These are phyloP conservation scores for Penicillium sp. DNA, from an alignment of 2,329 filamentous ascomycete species.

Conservation along the genomic window DNA sequence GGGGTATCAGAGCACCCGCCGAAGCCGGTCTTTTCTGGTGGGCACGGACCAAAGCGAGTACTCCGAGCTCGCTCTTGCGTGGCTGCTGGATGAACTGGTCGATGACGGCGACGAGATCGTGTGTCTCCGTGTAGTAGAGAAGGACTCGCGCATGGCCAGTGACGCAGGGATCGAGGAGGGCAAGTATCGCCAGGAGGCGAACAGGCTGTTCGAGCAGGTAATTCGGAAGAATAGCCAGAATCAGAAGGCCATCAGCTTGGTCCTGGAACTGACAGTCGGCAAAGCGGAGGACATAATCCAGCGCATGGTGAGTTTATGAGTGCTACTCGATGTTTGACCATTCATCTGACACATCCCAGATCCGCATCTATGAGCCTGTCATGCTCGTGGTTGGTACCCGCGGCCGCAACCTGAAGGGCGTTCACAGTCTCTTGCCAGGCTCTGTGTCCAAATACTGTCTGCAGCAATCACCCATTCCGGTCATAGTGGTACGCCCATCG, in stretches of 20 bases:
- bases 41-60: slow-evolving; percentile 89
- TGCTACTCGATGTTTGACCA: not conserved
- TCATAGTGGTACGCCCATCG: slow-evolving; percentile 83
- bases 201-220: slow-evolving; percentile 68
- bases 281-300: slow-evolving; percentile 89
- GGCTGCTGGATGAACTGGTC: slow-evolving; percentile 85
- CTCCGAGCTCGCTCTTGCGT: slow-evolving; percentile 86
- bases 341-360: slow-evolving; percentile 50
- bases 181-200: slow-evolving; percentile 71
- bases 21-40: slow-evolving; percentile 83
- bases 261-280: slow-evolving; percentile 81
- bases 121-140: slow-evolving; percentile 82
- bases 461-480: slow-evolving; percentile 87
- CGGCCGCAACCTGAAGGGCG: slow-evolving; percentile 75
- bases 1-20: slow-evolving; percentile 73
- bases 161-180: slow-evolving; percentile 60
- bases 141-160: slow-evolving; percentile 65
- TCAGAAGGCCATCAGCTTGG: slow-evolving; percentile 72
- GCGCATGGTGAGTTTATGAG: slow-evolving; percentile 61
- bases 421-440: slow-evolving; percentile 80
- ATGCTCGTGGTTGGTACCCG: slow-evolving; percentile 87
- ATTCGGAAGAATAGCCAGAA: slow-evolving; percentile 75
- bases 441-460: slow-evolving; percentile 93
- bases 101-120: slow-evolving; percentile 93
- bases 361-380: slow-evolving; percentile 84